Evolutionary conservation across 164 flowering plant species (phyloP).

Genomic region (Houttuynia cordata): DNA sequence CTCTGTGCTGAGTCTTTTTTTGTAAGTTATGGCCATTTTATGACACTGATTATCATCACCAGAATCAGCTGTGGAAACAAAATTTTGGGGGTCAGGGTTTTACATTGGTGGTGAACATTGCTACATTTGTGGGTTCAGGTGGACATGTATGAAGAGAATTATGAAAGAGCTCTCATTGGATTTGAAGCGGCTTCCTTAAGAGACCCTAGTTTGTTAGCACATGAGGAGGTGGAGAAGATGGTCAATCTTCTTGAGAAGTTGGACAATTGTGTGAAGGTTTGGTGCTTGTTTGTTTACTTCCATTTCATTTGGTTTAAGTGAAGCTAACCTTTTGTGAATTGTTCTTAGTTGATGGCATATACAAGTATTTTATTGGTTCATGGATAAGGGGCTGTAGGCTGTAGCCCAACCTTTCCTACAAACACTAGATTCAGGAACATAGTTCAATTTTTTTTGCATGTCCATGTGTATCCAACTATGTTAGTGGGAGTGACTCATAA

Average conservation of each 20-base stretch:
- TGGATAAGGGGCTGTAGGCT: neutral
- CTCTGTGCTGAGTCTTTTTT: neutral
- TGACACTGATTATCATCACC: too few relatives aligned
- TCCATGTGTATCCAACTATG: too few relatives aligned
- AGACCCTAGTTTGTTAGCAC: slow-evolving; percentile 82
- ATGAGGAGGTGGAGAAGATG: slow-evolving; percentile 57
- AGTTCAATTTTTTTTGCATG: too few relatives aligned
- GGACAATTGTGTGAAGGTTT: slow-evolving; percentile 38
- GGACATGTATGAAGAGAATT: slow-evolving; percentile 75
- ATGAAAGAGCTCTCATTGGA: slow-evolving; percentile 85
- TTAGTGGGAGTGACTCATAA: too few relatives aligned
- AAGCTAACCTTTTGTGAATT: neutral
- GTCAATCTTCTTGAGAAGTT: slow-evolving; percentile 66
- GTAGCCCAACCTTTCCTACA: neutral
- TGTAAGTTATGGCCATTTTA: too few relatives aligned
- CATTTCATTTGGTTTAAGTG: neutral
- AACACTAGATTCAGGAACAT: too few relatives aligned
- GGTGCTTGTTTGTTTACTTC: neutral
- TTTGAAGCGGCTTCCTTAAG: slow-evolving; percentile 83
- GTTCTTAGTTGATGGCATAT: neutral
- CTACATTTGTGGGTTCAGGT: slow-evolving; percentile 30
- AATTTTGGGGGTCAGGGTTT: neutral
- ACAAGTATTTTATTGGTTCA: neutral
- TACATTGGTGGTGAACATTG: neutral
- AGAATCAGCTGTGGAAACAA: too few relatives aligned